phyloP scores from a whole-genome alignment of 2,329 filamentous ascomycete species.

The Macroventuria anomochaeta region DNA sequence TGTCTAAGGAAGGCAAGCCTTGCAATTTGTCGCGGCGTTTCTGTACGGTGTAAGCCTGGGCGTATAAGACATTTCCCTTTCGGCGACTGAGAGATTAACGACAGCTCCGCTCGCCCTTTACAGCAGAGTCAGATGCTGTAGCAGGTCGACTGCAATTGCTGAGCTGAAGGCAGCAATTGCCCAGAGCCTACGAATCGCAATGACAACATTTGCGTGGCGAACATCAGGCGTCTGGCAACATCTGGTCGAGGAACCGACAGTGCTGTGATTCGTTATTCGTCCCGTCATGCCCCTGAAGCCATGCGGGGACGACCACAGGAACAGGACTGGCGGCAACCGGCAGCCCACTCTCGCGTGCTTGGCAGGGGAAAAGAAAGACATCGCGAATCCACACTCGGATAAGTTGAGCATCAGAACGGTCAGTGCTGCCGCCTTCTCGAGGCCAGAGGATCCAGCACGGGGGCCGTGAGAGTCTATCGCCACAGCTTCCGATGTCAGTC shows the following conservation, averaged over 20 bases:
- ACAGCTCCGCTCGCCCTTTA: not conserved
- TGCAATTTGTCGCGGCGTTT: slow-evolving; percentile 11
- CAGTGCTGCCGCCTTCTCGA: slow-evolving; percentile 13
- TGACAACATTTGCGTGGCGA: slow-evolving; percentile 14
- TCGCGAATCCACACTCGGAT: slow-evolving; percentile 10
- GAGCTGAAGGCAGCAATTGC: not conserved
- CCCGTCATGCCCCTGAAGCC: slow-evolving; percentile 30
- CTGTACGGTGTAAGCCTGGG: slow-evolving; percentile 2
- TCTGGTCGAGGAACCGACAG: slow-evolving; percentile 16
- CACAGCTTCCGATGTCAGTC: slow-evolving; percentile 10
- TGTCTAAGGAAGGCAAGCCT: slow-evolving; percentile 27
- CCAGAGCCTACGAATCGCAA: slow-evolving; percentile 1
- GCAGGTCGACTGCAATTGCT: not conserved
- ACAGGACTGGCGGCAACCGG: slow-evolving; percentile 34
- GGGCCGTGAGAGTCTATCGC: slow-evolving; percentile 8
- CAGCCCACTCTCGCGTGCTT: slow-evolving; percentile 30
- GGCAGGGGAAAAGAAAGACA: slow-evolving; percentile 39
- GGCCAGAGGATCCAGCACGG: slow-evolving; percentile 7
- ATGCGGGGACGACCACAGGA: slow-evolving; percentile 32
- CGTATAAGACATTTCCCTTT: not conserved
- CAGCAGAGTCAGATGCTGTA: not conserved
- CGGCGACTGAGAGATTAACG: slow-evolving; percentile 1
- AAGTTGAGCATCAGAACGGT: slow-evolving; percentile 12
- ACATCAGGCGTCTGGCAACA: slow-evolving; percentile 19
- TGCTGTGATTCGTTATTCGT: slow-evolving; percentile 33